These are phyloP conservation scores for Boletus rubescentipes DNA, from an alignment of 768 basidiomycete species.

Conservation along the genomic window DNA sequence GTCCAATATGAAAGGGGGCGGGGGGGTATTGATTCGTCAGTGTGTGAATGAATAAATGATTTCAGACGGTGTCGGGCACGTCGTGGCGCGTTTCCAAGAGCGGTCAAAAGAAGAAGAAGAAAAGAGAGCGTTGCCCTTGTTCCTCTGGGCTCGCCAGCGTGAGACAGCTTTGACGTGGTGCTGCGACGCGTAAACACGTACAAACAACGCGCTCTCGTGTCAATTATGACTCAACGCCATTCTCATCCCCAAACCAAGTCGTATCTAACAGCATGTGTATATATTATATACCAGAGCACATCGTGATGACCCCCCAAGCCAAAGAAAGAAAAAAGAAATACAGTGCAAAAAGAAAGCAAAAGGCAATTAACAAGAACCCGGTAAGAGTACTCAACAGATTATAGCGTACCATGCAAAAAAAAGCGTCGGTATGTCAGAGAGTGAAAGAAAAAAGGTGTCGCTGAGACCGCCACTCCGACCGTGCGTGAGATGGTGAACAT, in stretches of 20 bases:
- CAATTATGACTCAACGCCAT: too few relatives aligned
- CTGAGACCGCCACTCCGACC: slow-evolving; percentile 8
- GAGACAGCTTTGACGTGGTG: not conserved
- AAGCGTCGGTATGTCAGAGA: too few relatives aligned
- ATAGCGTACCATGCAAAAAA: too few relatives aligned
- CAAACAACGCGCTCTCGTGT: slow-evolving; percentile 23
- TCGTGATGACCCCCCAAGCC: not conserved
- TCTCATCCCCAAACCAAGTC: too few relatives aligned
- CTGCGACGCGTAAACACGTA: slow-evolving; percentile 27
- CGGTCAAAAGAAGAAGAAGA: not conserved
- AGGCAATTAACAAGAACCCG: not conserved
- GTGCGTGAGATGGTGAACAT: slow-evolving; percentile 7
- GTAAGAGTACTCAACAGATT: too few relatives aligned
- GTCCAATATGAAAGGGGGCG: too few relatives aligned
- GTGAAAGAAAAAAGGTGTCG: not conserved
- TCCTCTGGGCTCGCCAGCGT: not conserved
- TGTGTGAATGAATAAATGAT: too few relatives aligned
- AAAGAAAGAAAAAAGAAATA: not conserved
- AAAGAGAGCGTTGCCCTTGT: not conserved
- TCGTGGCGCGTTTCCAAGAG: not conserved
- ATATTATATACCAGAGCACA: not conserved
- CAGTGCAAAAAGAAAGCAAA: not conserved
- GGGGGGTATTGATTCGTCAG: too few relatives aligned
- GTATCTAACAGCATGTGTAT: not conserved
- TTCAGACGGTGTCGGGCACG: too few relatives aligned